Conservation (phyloP, 176 grass and related monocot genomes). For the Echinochloa phyllopogon region DNA sequence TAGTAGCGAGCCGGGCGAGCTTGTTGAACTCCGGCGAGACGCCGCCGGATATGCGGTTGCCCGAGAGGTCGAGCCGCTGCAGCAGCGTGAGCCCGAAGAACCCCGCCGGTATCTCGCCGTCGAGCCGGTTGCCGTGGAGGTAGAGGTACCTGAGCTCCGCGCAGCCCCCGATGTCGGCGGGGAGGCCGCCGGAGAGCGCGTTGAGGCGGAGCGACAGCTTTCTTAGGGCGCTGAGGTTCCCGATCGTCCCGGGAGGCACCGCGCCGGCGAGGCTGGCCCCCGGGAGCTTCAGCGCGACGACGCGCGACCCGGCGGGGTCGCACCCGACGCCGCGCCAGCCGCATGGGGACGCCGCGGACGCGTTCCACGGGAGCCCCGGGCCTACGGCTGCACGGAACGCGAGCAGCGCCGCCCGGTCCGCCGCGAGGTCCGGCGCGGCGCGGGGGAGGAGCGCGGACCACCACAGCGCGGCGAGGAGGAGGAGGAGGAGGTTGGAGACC, state of each 20-base stretch:
- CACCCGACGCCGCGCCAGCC: constrained; percentile 71
- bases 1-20: constrained; percentile 45
- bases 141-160: constrained; percentile 48
- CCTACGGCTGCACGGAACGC: constrained; percentile 60
- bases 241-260: constrained; percentile 48
- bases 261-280: constrained; percentile 32
- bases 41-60: constrained; percentile 45
- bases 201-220: constrained; percentile 70
- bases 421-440: constrained; percentile 45
- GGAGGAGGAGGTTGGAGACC: neutral
- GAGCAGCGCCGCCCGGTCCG: constrained; percentile 71
- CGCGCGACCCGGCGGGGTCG: constrained; percentile 41
- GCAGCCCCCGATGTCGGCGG: constrained; percentile 59
- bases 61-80: constrained; percentile 57
- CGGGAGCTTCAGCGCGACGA: constrained; percentile 58
- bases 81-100: constrained; percentile 60
- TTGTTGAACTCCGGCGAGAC: constrained; percentile 61
- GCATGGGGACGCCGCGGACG: constrained; percentile 48
- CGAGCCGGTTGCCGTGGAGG: constrained; percentile 54
- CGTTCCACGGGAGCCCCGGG: constrained; percentile 43
- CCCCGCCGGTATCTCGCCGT: constrained; percentile 51
- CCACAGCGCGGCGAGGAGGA: neutral
- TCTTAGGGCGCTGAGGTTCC: constrained; percentile 71
- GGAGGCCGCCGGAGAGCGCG: constrained; percentile 65
- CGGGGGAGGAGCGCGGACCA: neutral